Conservation (phyloP, 2,329 filamentous ascomycete species). For the Ophiostoma populinum region DNA sequence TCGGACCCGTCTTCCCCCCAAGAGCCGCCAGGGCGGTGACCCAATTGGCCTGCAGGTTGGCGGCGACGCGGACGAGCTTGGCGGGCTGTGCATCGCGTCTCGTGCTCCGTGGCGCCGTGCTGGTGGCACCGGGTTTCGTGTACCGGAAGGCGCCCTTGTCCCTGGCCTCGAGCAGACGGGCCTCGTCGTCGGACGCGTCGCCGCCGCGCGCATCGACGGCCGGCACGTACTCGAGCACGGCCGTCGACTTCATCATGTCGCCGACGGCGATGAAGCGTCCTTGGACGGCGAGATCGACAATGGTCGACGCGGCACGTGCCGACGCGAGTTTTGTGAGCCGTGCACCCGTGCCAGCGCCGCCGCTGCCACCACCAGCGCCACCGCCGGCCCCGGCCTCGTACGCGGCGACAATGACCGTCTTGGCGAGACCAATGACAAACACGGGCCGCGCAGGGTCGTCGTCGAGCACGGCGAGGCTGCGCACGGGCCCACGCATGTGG, state of each 20-base stretch:
- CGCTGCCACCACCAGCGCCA: background rate
- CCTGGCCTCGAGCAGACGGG: conserved; percentile 16
- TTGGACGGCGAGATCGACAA: conserved; percentile 62
- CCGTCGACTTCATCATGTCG: conserved; percentile 86
- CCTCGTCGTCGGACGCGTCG: conserved; percentile 6
- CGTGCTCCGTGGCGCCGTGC: background rate
- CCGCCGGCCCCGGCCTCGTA: too few species aligned
- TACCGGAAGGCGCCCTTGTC: conserved; percentile 10
- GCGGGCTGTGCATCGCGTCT: conserved; percentile 21
- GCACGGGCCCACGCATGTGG: conserved; percentile 61
- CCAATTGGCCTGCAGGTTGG: conserved; percentile 73
- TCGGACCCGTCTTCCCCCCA: conserved; percentile 42
- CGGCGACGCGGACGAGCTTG: conserved; percentile 53
- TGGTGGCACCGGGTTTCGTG: background rate
- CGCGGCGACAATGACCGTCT: conserved; percentile 52
- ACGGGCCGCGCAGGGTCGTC: conserved; percentile 36
- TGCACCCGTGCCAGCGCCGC: background rate
- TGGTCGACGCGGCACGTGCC: conserved; percentile 43
- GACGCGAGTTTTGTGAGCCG: background rate
- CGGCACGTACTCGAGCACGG: conserved; percentile 54
- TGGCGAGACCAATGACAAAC: conserved; percentile 76
- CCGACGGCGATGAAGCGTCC: conserved; percentile 65
- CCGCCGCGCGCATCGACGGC: conserved; percentile 15
- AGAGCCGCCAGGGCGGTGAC: conserved; percentile 60
- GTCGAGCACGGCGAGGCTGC: conserved; percentile 56